Evolutionary conservation across 1,284 basidiomycete genomes (phyloP).

Genomic region (Ceratobasidium sp.): DNA sequence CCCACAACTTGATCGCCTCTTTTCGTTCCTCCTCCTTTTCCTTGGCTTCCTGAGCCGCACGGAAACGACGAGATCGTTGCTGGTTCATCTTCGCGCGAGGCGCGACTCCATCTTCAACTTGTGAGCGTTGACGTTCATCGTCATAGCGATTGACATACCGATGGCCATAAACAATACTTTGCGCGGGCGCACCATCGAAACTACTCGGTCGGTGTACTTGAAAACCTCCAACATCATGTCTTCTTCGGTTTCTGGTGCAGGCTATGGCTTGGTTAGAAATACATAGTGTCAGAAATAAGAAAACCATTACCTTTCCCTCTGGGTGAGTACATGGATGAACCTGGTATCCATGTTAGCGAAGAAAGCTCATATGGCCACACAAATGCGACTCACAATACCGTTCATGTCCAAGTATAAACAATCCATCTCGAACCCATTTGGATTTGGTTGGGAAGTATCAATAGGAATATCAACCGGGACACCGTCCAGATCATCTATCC

Average conservation of each 20-base stretch:
- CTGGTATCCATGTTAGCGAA: conserved; percentile 62
- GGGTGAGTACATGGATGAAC: conserved; percentile 99
- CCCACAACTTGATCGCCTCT: conserved; percentile 87
- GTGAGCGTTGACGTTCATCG: conserved; percentile 21
- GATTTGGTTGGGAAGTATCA: conserved; percentile 88
- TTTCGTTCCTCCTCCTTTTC: conserved; percentile 91
- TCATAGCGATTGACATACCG: conserved; percentile 67
- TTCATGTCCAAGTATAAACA: conserved; percentile 97
- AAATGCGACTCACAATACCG: conserved; percentile 73
- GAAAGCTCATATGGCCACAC: conserved; percentile 42
- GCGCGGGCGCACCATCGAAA: conserved; percentile 96
- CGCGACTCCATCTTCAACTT: conserved; percentile 87
- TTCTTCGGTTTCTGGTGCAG: conserved; percentile 96
- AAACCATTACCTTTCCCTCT: conserved; percentile 82
- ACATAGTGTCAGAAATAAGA: background rate
- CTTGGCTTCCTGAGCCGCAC: conserved; percentile 93
- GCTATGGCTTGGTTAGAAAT: conserved; percentile 62
- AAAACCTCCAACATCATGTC: conserved; percentile 99
- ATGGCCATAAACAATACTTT: conserved; percentile 99
- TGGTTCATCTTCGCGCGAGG: conserved; percentile 99
- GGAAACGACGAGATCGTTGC: conserved; percentile 95
- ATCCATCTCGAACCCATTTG: conserved; percentile 97
- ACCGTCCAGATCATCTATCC: conserved; percentile 77
- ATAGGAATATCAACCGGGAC: conserved; percentile 80
- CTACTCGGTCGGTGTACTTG: conserved; percentile 96